phyloP scores from a whole-genome alignment of 2,329 filamentous ascomycete species.

The Chrysosporium queenslandicum region DNA sequence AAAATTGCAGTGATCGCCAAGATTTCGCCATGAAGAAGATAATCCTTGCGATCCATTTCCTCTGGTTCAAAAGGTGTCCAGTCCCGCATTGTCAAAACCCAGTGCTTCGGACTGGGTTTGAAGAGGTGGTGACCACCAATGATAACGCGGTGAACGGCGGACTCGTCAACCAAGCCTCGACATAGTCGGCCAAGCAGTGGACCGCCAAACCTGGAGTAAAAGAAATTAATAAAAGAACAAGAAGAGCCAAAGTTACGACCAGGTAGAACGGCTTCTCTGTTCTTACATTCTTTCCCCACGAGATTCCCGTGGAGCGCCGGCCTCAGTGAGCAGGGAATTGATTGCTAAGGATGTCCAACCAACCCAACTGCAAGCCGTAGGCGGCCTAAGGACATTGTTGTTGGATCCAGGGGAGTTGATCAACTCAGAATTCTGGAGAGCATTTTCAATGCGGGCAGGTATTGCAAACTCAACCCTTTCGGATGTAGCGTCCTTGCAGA shows the following conservation, averaged over 20 bases:
- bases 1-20: slow-evolving; percentile 13
- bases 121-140: neutral
- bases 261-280: neutral
- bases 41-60: slow-evolving; percentile 8
- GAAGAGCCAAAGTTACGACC: neutral
- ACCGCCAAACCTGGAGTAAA: neutral
- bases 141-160: neutral
- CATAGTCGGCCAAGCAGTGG: neutral
- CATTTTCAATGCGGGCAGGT: slow-evolving; percentile 11
- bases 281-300: neutral
- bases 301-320: neutral
- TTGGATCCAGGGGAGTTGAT: slow-evolving; percentile 1
- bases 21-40: slow-evolving; percentile 14
- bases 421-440: slow-evolving; percentile 8
- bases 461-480: slow-evolving; percentile 9
- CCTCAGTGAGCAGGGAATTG: neutral
- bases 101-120: neutral
- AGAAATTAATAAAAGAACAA: neutral
- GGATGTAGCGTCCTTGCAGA: slow-evolving; percentile 12
- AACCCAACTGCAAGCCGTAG: neutral
- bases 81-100: neutral
- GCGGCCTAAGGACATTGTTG: neutral
- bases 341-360: slow-evolving; percentile 1
- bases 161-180: neutral
- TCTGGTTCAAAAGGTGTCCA: neutral